Conservation (phyloP, 2,329 filamentous ascomycete genomes). For the Albifimbria verrucaria region DNA sequence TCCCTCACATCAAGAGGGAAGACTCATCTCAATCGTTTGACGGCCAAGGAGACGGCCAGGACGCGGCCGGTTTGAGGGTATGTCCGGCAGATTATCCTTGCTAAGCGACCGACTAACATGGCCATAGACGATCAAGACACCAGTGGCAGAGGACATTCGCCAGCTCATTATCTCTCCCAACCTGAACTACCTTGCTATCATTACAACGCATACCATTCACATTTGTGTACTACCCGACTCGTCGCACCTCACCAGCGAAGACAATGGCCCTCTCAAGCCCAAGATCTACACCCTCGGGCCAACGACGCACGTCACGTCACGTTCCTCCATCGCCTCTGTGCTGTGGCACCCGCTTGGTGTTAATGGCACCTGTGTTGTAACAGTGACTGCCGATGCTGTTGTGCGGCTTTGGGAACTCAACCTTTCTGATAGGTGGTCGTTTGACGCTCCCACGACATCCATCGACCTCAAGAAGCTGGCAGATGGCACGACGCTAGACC, state of each 20-base stretch:
- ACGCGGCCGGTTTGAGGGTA: slow-evolving; percentile 29
- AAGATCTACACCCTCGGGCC: slow-evolving; percentile 91
- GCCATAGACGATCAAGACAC: slow-evolving; percentile 67
- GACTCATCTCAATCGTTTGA: slow-evolving; percentile 36
- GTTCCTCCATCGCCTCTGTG: slow-evolving; percentile 74
- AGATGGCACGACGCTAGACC: slow-evolving; percentile 76
- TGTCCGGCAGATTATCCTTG: slow-evolving; percentile 11
- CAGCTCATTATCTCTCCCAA: slow-evolving; percentile 84
- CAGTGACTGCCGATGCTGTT: slow-evolving; percentile 82
- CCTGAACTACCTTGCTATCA: slow-evolving; percentile 76
- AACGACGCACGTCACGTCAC: slow-evolving; percentile 84
- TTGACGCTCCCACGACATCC: slow-evolving; percentile 77
- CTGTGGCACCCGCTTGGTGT: slow-evolving; percentile 93
- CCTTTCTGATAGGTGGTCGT: slow-evolving; percentile 78
- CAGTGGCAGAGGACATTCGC: slow-evolving; percentile 76
- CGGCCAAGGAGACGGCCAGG: slow-evolving; percentile 22
- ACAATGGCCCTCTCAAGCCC: slow-evolving; percentile 67
- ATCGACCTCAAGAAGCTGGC: slow-evolving; percentile 87
- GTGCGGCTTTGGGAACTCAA: slow-evolving; percentile 90
- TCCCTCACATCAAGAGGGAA: slow-evolving; percentile 45
- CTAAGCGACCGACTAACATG: slow-evolving; percentile 2
- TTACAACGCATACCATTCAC: slow-evolving; percentile 84
- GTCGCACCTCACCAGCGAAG: slow-evolving; percentile 68
- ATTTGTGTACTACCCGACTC: slow-evolving; percentile 82
- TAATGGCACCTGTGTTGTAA: slow-evolving; percentile 77